Conservation (phyloP, 177 flowering plant species). For the Vitis hybrid region DNA sequence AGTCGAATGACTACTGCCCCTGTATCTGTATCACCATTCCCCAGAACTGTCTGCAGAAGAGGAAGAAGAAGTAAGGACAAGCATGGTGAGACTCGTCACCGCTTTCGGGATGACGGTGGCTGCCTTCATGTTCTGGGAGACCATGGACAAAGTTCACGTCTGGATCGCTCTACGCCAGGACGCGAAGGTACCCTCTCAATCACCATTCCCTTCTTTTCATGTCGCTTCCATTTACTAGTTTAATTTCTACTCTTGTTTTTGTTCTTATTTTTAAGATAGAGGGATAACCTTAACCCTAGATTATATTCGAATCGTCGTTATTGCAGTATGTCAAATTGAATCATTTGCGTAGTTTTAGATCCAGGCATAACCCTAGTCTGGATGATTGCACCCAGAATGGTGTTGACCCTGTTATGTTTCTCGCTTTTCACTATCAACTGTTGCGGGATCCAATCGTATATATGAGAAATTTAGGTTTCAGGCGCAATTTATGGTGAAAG, state of each 20-base stretch:
- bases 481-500: too few relatives aligned
- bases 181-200: slow-evolving; percentile 64
- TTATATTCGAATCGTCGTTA: too few relatives aligned
- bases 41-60: background rate
- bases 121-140: slow-evolving; percentile 83
- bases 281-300: background rate
- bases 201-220: background rate
- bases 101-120: slow-evolving; percentile 80
- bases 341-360: too few relatives aligned
- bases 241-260: background rate
- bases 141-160: slow-evolving; percentile 86
- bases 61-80: slow-evolving; percentile 17
- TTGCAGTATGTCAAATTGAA: too few relatives aligned
- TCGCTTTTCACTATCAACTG: too few relatives aligned
- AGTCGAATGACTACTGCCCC: too few relatives aligned
- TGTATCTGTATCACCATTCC: background rate
- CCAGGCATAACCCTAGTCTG: too few relatives aligned
- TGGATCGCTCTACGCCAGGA: slow-evolving; percentile 96
- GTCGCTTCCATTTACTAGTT: background rate
- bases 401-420: too few relatives aligned
- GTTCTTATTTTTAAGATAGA: background rate
- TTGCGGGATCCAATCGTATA: too few relatives aligned
- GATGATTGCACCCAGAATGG: too few relatives aligned
- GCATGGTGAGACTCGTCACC: slow-evolving; percentile 73
- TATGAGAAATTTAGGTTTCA: too few relatives aligned